These are phyloP conservation scores for Xylaria sp. DNA, from an alignment of 2,329 filamentous ascomycete genomes.

Conservation along the genomic window DNA sequence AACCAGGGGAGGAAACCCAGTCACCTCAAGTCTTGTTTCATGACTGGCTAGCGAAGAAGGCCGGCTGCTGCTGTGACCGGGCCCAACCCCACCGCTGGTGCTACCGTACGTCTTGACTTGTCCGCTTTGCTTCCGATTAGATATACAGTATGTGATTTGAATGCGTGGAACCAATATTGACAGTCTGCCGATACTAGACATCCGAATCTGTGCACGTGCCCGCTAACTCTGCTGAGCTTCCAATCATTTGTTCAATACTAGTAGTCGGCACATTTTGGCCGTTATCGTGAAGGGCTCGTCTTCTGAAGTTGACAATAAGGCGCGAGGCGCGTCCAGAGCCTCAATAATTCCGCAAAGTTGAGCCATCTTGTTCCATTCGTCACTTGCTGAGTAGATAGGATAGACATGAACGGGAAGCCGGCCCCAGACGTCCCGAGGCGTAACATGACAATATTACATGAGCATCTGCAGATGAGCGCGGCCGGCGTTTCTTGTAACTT, in stretches of 20 bases:
- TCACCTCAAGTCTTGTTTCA: slow-evolving; percentile 46
- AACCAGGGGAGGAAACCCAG: slow-evolving; percentile 4
- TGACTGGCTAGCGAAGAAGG: slow-evolving; percentile 38
- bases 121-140: slow-evolving; percentile 12
- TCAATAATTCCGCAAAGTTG: not conserved
- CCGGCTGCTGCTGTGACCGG: slow-evolving; percentile 21
- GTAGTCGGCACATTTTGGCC: not conserved
- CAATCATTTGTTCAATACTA: slow-evolving; percentile 2
- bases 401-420: not conserved
- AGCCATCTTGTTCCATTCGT: slow-evolving; percentile 33
- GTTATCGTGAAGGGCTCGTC: not conserved
- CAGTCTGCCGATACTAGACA: not conserved
- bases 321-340: slow-evolving; percentile 2
- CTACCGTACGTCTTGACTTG: not conserved
- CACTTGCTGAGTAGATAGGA: slow-evolving; percentile 7
- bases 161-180: not conserved
- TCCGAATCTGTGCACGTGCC: not conserved
- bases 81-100: slow-evolving; percentile 13
- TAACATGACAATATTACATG: slow-evolving; percentile 11
- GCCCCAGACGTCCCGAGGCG: not conserved
- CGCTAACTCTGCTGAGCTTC: not conserved
- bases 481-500: slow-evolving; percentile 6
- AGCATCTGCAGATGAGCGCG: not conserved
- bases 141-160: no score
- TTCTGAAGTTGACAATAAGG: not conserved